Percentiles rank a stretch among this genome's conserved stretches.
These are phyloP conservation scores for Collybia nuda DNA, from an alignment of 768 basidiomycete species.

Conservation along the genomic window DNA sequence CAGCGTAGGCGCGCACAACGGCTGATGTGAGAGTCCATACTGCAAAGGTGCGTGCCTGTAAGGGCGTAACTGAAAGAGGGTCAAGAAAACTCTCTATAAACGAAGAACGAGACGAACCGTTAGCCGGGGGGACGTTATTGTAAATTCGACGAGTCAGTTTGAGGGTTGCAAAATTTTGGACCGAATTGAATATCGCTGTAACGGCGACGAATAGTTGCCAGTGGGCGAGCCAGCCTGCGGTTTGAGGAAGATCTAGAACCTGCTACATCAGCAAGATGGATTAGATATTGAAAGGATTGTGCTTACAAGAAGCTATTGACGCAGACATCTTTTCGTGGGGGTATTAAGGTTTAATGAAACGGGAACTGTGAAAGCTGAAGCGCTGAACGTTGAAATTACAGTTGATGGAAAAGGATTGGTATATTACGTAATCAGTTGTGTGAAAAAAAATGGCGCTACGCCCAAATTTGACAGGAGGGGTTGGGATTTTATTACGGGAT, in stretches of 20 bases:
- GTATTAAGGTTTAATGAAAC: neutral
- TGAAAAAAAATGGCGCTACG: conserved; percentile 1
- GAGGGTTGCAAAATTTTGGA: conserved; percentile 80
- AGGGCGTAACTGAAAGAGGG: conserved; percentile 63
- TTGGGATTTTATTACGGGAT: conserved; percentile 6
- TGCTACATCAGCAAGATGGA: conserved; percentile 3
- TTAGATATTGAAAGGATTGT: neutral
- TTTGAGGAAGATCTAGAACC: conserved; percentile 58
- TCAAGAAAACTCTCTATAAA: no score
- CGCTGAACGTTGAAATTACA: neutral
- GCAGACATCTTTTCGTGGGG: conserved; percentile 5
- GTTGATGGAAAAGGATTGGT: neutral
- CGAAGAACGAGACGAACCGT: conserved; percentile 29
- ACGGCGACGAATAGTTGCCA: conserved; percentile 86
- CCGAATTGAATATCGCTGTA: conserved; percentile 81
- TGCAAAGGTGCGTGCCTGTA: conserved; percentile 89
- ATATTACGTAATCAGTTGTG: conserved; percentile 7
- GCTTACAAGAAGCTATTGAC: conserved; percentile 10
- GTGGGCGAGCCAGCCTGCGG: conserved; percentile 72
- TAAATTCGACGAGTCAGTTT: conserved; percentile 82
- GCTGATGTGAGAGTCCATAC: conserved; percentile 90
- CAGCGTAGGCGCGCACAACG: conserved; percentile 81
- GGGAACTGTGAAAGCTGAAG: neutral
- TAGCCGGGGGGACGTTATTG: conserved; percentile 34
- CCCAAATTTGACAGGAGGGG: conserved; percentile 7